phyloP scores from a whole-genome alignment of 345 rosid genomes.

The Linum usitatissimum region DNA sequence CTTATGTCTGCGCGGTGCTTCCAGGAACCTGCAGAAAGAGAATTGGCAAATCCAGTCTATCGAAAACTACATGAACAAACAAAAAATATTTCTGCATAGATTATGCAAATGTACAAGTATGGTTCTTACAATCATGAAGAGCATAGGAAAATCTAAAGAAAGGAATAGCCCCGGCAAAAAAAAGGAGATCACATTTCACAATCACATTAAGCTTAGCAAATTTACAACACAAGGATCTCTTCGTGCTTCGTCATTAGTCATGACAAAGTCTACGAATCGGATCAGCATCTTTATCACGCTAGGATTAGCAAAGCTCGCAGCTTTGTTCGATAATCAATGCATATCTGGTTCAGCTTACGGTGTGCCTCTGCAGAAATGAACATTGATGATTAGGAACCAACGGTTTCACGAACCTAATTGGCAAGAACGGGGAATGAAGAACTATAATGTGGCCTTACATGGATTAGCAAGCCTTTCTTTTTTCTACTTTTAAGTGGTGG shows the following conservation, averaged over 20 bases:
- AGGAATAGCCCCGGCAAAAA: neutral
- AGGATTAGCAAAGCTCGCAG: neutral
- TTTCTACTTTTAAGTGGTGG: slow-evolving; percentile 70
- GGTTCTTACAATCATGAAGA: neutral
- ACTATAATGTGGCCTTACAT: slow-evolving; percentile 11
- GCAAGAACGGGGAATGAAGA: neutral
- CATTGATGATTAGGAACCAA: neutral
- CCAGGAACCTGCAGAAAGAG: too few species aligned
- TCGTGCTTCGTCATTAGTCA: neutral
- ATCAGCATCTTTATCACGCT: neutral
- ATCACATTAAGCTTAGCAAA: neutral
- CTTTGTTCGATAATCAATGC: neutral
- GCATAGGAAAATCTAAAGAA: neutral
- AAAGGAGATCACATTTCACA: neutral
- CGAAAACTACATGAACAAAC: neutral
- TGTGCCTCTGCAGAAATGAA: neutral
- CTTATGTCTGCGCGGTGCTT: too few species aligned
- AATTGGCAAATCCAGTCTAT: too few species aligned
- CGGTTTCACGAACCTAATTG: neutral
- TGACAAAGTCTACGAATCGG: neutral
- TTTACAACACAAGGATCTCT: neutral
- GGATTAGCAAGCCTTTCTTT: slow-evolving; percentile 76
- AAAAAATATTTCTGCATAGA: neutral
- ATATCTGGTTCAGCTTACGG: neutral
- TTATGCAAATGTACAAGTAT: neutral